Evolutionary conservation across 495 filamentous ascomycete genomes (phyloP), one percentile per base, ranked within the genome.

Genomic region (Penicillium tannophilum): DNA sequence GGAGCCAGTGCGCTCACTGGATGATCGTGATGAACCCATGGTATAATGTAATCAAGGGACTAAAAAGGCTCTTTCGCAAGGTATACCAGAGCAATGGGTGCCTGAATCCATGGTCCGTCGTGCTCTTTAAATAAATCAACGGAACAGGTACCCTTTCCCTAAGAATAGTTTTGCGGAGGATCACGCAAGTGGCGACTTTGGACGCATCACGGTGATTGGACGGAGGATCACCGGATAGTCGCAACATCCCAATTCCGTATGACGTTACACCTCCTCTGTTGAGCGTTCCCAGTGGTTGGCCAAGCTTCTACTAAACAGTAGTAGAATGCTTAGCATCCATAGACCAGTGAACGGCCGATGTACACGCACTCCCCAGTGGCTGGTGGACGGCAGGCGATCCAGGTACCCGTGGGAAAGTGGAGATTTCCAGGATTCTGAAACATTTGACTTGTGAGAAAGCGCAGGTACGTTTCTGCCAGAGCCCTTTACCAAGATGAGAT

Each of bases 1-100:
- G 6, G 70, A 72, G 43, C 65, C 68, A 55, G 62, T 63, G 35
- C 65, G 66, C 35, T 71, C 66, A 50, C 65, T 72, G 24, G 71
- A 66, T 19, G 60, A 46, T 46, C 64, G 53, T 33, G 69, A 69
- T 14, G 66, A 60, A 14, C 63, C 39, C 71, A 73, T 73, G 39
- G 19, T 63, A 23, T 23, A 23, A 23, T 23, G 20, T 23, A 28
- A 7, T 28, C 28, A 28, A 28, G 28, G 28, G 20, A 23, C 20
- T 23, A 23, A 23, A 23, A 23, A 23, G 20, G 20, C 20, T 23
- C 0, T 5, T 7, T 3, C 6, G 28, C 4, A 28, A 28, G 4
- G 28, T 28, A 28, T 28, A 28, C 28, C 4, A 3, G 6, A 28
- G 28, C 28, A n/a, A n/a, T n/a, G 28, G 28, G 28, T 4, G 4